phyloP scores from a whole-genome alignment of 1,139 yeast genomes.

The Blastobotrys apis region DNA sequence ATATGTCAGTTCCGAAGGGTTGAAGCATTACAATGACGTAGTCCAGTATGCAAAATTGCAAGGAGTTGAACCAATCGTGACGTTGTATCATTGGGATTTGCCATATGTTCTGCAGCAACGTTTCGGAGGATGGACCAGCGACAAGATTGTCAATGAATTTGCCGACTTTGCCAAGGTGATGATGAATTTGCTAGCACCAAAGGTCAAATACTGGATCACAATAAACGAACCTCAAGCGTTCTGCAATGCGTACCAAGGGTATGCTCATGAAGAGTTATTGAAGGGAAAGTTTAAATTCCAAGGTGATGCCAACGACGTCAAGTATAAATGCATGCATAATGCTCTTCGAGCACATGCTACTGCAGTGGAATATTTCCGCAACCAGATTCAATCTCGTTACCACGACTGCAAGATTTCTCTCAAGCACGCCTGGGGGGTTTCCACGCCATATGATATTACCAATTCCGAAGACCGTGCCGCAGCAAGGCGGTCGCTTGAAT shows the following conservation, averaged over 20 bases:
- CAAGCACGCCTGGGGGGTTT: constrained; percentile 26
- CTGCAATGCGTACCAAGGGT: constrained; percentile 5
- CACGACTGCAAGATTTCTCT: constrained; percentile 29
- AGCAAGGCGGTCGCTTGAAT: constrained; percentile 32
- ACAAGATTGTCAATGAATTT: constrained; percentile 35
- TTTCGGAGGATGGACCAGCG: constrained; percentile 34
- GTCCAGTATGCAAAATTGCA: constrained; percentile 31
- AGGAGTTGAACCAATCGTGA: constrained; percentile 34
- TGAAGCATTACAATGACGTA: constrained; percentile 35
- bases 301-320: neutral
- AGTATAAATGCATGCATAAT: constrained; percentile 28
- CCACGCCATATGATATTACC: constrained; percentile 16
- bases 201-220: constrained; percentile 35
- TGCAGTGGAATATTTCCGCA: constrained; percentile 34
- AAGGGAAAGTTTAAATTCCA: neutral
- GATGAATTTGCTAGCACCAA: constrained; percentile 36
- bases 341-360: constrained; percentile 34
- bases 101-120: constrained; percentile 26
- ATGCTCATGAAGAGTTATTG: neutral
- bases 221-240: constrained; percentile 34
- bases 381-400: constrained; percentile 22
- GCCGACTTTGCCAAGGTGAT: constrained; percentile 36
- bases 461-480: constrained; percentile 25
- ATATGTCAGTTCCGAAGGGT: constrained; percentile 30
- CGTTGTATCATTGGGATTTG: constrained; percentile 35